These are phyloP conservation scores for Exophiala viscosa DNA, from an alignment of 2,329 filamentous ascomycete species.

Conservation along the genomic window DNA sequence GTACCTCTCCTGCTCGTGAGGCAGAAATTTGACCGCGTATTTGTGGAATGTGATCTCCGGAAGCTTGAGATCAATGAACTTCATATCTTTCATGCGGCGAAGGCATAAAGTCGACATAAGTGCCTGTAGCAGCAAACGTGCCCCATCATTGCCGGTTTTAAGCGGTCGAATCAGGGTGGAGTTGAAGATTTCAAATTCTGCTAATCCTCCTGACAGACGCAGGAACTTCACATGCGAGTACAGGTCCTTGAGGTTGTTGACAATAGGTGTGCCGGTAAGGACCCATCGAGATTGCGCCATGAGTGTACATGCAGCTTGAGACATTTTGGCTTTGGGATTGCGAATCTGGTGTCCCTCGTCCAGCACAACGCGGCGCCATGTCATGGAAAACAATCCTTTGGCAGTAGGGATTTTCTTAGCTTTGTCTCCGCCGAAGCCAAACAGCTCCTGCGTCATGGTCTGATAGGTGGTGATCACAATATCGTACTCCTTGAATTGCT, in stretches of 20 bases:
- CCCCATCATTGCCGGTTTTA: slow-evolving; percentile 53
- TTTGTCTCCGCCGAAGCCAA: slow-evolving; percentile 45
- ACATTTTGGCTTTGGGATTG: slow-evolving; percentile 69
- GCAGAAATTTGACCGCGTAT: slow-evolving; percentile 68
- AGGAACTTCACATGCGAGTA: slow-evolving; percentile 77
- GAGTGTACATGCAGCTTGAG: slow-evolving; percentile 64
- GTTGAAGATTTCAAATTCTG: slow-evolving; percentile 71
- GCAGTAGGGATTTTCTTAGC: slow-evolving; percentile 40
- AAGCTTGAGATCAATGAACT: slow-evolving; percentile 75
- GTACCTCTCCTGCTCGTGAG: slow-evolving; percentile 74
- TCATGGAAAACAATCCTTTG: slow-evolving; percentile 58
- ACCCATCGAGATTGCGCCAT: slow-evolving; percentile 73
- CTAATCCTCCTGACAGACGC: slow-evolving; percentile 69
- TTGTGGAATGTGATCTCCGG: slow-evolving; percentile 75
- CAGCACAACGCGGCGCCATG: slow-evolving; percentile 75
- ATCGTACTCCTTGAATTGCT: slow-evolving; percentile 63
- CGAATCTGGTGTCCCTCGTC: slow-evolving; percentile 82
- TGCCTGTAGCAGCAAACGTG: slow-evolving; percentile 64
- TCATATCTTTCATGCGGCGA: slow-evolving; percentile 81
- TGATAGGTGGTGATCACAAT: slow-evolving; percentile 84
- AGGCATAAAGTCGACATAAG: slow-evolving; percentile 79
- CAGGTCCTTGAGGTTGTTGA: slow-evolving; percentile 77
- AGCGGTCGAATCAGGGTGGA: slow-evolving; percentile 67
- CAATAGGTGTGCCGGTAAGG: slow-evolving; percentile 74
- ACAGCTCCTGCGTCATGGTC: slow-evolving; percentile 65